Percentiles rank a stretch among this genome's conserved stretches.
phyloP scores from a whole-genome alignment of 768 basidiomycete genomes.

The Naganishia randhawae region DNA sequence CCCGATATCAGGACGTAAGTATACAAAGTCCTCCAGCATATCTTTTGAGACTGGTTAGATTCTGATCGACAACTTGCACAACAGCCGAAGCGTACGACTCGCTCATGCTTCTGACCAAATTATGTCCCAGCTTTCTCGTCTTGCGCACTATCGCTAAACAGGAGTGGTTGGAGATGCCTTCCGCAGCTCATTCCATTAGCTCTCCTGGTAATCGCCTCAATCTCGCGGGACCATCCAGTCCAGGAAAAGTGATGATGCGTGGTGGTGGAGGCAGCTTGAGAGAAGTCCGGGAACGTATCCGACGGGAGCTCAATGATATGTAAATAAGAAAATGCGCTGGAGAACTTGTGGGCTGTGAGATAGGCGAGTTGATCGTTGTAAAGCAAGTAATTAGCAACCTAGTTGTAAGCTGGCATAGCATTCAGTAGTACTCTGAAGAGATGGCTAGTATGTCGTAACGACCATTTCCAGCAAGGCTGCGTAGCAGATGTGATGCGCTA shows the following conservation, averaged over 20 bases:
- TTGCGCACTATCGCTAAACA: slow-evolving; percentile 37
- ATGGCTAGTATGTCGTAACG: not conserved
- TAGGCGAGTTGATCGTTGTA: not conserved
- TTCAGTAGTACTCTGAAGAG: not conserved
- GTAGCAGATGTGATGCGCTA: not conserved
- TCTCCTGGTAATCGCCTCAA: slow-evolving; percentile 7
- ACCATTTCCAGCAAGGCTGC: not conserved
- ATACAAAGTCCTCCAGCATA: not conserved
- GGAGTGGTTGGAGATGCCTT: slow-evolving; percentile 51
- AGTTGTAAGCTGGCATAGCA: slow-evolving; percentile 1
- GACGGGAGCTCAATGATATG: slow-evolving; percentile 38
- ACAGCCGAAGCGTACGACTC: slow-evolving; percentile 49
- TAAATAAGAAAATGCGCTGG: not conserved
- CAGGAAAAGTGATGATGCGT: slow-evolving; percentile 38
- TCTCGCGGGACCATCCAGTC: slow-evolving; percentile 44
- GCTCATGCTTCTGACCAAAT: slow-evolving; percentile 42
- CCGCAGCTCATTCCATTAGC: slow-evolving; percentile 24
- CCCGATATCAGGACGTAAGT: slow-evolving; percentile 47
- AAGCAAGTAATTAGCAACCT: not conserved
- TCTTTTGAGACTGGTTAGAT: too few relatives aligned
- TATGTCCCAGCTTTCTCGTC: slow-evolving; percentile 50
- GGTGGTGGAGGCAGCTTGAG: slow-evolving; percentile 39
- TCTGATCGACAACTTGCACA: too few relatives aligned
- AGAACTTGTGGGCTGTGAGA: not conserved
- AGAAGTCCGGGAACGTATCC: slow-evolving; percentile 50